phyloP scores from a whole-genome alignment of 2,329 filamentous ascomycete species.

The Septoria linicola region DNA sequence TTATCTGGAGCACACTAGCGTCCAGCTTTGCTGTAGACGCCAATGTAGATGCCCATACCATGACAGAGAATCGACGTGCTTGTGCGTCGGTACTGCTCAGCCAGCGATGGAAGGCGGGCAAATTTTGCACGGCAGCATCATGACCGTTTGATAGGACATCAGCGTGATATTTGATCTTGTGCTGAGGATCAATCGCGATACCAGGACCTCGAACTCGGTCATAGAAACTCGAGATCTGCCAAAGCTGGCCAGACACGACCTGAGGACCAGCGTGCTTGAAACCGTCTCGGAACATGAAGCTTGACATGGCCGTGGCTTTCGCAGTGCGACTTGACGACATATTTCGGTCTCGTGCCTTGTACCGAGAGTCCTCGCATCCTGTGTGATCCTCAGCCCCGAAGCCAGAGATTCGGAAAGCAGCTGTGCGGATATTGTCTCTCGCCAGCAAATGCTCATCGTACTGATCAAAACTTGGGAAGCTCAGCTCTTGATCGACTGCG shows the following conservation, averaged over 20 bases:
- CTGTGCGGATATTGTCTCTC: conserved; percentile 36
- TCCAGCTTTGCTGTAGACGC: conserved; percentile 43
- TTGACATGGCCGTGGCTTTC: conserved; percentile 11
- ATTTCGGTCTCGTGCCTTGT: conserved; percentile 24
- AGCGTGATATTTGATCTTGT: conserved; percentile 14
- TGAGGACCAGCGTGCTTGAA: background rate
- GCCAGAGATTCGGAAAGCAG: conserved; percentile 32
- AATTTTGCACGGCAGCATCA: conserved; percentile 3
- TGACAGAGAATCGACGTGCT: conserved; percentile 18
- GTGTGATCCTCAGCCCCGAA: conserved; percentile 39
- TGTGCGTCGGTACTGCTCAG: conserved; percentile 4
- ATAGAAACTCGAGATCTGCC: background rate
- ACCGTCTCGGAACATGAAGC: background rate
- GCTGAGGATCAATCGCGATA: background rate
- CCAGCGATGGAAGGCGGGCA: conserved; percentile 20
- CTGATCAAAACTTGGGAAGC: conserved; percentile 14
- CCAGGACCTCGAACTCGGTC: background rate
- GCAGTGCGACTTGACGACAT: background rate
- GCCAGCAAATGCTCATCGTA: conserved; percentile 23
- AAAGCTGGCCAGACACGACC: background rate
- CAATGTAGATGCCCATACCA: conserved; percentile 40
- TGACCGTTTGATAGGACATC: conserved; percentile 7
- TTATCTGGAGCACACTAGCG: conserved; percentile 44
- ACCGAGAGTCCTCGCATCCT: conserved; percentile 26
- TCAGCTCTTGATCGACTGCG: conserved; percentile 3